Base-by-base conservation (phyloP, 1,284 basidiomycete species). In the Amylostereum areolatum region DNA sequence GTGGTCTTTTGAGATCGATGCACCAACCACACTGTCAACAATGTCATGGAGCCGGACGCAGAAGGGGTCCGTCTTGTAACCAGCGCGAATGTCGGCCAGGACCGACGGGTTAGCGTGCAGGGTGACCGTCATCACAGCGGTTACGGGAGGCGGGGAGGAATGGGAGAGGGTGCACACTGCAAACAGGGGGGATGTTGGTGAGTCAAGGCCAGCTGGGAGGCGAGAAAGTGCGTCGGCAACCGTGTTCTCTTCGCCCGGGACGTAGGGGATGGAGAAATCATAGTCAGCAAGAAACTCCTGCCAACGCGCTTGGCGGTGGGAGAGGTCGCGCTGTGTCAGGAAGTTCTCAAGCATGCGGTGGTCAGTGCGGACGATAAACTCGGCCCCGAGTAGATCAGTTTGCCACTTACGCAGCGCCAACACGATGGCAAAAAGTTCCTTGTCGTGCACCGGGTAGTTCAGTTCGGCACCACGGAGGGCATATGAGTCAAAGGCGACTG, bases 331-430 rank as follows among this genome's bases (percentile, higher is more conserved):
- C 44, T 77, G 71, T 0, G 52, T 55, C 1, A 56, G 2, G 41
- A 76, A 71, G 48, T 67, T 62, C 37, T 72, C 43, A 12, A 49
- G 48, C 1, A 43, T 62, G 32, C 71, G 42, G 49, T 78, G 74
- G 51, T 75, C 68, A 0, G 70, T 72, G 43, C 62, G 65, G 1
- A 75, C 56, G 0, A 47, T 43, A 35, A 75, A 64, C 0, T 48
- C 57, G 0, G 50, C 40, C 0, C 69, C 70, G 0, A 74, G 37
- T 0, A 75, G 55, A 12, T 68, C 59, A 0, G 53, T 41, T 0
- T 58, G 30, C 65, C 67, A 77, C 35, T 68, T 69, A 29, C 64
- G 57, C 0, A 73, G 53, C 0, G 66, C 64, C 0, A 55, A 37
- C 1, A 73, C 53, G 5, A 73, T 67, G 0, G 66, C 66, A 0